Evolutionary conservation across 345 rosid species (phyloP).

Genomic region (Zanthoxylum bungeanum): DNA sequence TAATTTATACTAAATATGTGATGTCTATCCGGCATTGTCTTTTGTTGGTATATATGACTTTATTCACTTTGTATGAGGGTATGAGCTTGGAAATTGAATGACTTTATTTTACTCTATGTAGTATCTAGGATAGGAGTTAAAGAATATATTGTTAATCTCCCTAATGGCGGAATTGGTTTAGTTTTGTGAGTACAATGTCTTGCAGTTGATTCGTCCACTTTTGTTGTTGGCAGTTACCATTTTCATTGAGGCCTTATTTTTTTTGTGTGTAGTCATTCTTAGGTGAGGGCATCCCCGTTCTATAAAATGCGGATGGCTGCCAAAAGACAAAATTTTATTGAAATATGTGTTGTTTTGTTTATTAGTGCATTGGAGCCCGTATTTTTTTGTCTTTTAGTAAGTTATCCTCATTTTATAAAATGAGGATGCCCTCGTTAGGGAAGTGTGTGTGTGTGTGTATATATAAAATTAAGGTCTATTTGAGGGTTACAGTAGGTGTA

Average conservation of each 20-base stretch:
- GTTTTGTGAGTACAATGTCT: not conserved
- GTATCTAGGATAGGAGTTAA: not conserved
- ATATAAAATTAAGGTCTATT: too few relatives aligned
- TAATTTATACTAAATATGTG: slow-evolving; percentile 1
- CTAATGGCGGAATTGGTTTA: not conserved
- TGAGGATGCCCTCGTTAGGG: too few relatives aligned
- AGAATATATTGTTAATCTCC: not conserved
- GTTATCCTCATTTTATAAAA: too few relatives aligned
- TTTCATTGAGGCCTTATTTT: not conserved
- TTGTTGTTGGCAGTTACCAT: not conserved
- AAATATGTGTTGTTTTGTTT: too few relatives aligned
- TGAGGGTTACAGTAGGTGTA: not conserved
- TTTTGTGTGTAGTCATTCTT: too few relatives aligned
- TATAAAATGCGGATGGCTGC: too few relatives aligned
- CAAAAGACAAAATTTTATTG: too few relatives aligned
- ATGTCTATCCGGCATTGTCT: not conserved
- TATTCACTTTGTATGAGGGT: not conserved
- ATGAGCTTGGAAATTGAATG: not conserved
- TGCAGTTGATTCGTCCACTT: not conserved
- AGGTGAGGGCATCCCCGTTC: too few relatives aligned
- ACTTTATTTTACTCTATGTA: not conserved
- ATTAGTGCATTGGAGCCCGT: too few relatives aligned
- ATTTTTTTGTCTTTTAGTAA: too few relatives aligned
- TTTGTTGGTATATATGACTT: not conserved
- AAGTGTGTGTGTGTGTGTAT: too few relatives aligned